phyloP scores from a whole-genome alignment of 192 early-diverging fungal species.

The Coemansia sp. region DNA sequence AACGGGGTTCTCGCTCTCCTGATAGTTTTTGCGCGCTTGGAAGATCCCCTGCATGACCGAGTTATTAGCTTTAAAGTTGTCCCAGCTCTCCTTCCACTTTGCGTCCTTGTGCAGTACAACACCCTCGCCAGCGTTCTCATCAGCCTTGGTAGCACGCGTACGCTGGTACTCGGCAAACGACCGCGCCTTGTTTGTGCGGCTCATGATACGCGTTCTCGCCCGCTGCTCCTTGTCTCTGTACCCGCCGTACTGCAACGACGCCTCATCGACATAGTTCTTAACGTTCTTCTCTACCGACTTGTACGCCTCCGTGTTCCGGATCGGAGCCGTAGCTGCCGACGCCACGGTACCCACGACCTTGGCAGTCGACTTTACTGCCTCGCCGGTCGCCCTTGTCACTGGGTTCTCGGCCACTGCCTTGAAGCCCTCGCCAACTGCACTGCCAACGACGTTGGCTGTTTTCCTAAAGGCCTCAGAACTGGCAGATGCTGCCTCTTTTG shows the following conservation, averaged over 20 bases:
- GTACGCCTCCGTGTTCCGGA: constrained; percentile 68
- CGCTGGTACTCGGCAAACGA: constrained; percentile 58
- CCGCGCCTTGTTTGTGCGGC: constrained; percentile 45
- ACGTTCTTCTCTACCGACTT: constrained; percentile 64
- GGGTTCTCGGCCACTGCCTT: constrained; percentile 71
- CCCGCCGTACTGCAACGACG: constrained; percentile 70
- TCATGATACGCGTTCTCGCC: constrained; percentile 35
- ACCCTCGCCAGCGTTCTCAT: constrained; percentile 68
- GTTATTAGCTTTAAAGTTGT: constrained; percentile 86
- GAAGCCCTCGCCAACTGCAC: constrained; percentile 62
- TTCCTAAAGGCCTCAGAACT: constrained; percentile 66
- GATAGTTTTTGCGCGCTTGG: constrained; percentile 73
- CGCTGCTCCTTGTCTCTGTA: constrained; percentile 77
- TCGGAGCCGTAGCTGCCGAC: constrained; percentile 66
- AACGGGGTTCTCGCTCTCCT: constrained; percentile 88
- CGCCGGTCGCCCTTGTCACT: constrained; percentile 78
- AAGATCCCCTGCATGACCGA: constrained; percentile 84
- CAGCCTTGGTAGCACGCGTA: constrained; percentile 39
- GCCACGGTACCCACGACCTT: constrained; percentile 66
- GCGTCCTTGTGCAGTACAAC: constrained; percentile 87
- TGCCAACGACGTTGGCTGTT: constrained; percentile 72
- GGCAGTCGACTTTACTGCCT: constrained; percentile 66
- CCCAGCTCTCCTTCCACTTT: constrained; percentile 88
- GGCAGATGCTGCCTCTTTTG: constrained; percentile 67
- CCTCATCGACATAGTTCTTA: constrained; percentile 73